Conservation (phyloP, 1,284 basidiomycete genomes). For the Wolfiporia cocos region DNA sequence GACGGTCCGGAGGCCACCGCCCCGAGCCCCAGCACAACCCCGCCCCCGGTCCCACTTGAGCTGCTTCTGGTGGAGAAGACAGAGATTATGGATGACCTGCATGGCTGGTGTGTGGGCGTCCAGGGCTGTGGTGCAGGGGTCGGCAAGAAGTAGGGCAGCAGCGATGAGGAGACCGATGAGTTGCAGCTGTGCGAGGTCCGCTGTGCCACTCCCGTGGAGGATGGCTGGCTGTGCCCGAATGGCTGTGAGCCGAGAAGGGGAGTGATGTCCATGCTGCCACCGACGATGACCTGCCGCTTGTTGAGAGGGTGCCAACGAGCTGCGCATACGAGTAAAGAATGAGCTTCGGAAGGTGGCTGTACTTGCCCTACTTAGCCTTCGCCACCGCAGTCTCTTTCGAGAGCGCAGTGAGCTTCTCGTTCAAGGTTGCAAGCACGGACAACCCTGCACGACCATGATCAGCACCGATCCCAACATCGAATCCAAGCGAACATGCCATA, state of each 20-base stretch:
- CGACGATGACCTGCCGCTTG: conserved; percentile 51
- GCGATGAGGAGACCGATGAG: conserved; percentile 46
- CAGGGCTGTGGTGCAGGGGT: conserved; percentile 14
- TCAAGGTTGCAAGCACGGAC: conserved; percentile 48
- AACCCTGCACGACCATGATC: too few relatives aligned
- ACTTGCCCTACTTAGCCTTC: conserved; percentile 30
- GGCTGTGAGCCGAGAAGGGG: conserved; percentile 29
- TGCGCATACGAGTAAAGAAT: conserved; percentile 88
- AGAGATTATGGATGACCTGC: conserved; percentile 23
- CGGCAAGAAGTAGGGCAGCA: conserved; percentile 45
- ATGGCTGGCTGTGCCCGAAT: conserved; percentile 16
- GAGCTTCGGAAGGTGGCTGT: conserved; percentile 49
- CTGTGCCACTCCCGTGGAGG: conserved; percentile 19
- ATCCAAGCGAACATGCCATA: conserved; percentile 52
- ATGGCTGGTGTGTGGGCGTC: conserved; percentile 22
- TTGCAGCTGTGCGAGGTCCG: conserved; percentile 39
- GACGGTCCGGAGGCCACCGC: conserved; percentile 15
- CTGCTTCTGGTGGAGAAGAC: conserved; percentile 16
- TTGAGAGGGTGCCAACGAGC: conserved; percentile 59
- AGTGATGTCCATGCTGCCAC: conserved; percentile 74
- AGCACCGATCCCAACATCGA: too few relatives aligned
- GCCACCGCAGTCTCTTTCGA: conserved; percentile 30
- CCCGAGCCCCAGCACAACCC: conserved; percentile 16
- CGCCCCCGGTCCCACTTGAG: conserved; percentile 11
- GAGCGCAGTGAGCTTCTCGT: conserved; percentile 45